Evolutionary conservation across 2,329 filamentous ascomycete species (phyloP).

Genomic region (Cyclaneusma minus): DNA sequence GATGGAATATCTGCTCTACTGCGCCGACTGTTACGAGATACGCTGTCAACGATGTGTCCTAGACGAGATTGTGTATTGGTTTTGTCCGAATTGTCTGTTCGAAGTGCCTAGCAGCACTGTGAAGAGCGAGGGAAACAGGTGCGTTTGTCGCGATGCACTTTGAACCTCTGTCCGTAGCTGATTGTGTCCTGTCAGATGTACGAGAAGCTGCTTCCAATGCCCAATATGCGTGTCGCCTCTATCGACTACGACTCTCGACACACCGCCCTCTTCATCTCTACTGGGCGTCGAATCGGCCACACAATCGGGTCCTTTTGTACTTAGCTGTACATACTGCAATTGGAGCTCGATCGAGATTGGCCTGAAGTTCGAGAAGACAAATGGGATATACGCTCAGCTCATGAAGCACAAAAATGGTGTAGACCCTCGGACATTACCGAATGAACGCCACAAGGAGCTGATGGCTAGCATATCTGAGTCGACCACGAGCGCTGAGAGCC

Average conservation of each 20-base stretch:
- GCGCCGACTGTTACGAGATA: conserved; percentile 93
- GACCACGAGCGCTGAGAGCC: conserved; percentile 8
- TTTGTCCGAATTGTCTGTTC: conserved; percentile 88
- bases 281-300: conserved; percentile 19
- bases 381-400: conserved; percentile 71
- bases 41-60: conserved; percentile 82
- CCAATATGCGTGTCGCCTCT: conserved; percentile 76
- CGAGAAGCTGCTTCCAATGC: conserved; percentile 89
- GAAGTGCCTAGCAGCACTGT: conserved; percentile 90
- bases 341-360: conserved; percentile 87
- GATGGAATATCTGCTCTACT: conserved; percentile 86
- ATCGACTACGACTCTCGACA: conserved; percentile 55
- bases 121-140: conserved; percentile 88
- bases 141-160: conserved; percentile 13
- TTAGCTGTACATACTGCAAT: conserved; percentile 80
- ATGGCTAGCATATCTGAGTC: conserved; percentile 1
- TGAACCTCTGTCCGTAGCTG: background rate
- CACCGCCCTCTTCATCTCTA: conserved; percentile 19
- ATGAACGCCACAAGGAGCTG: conserved; percentile 16
- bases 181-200: conserved; percentile 43
- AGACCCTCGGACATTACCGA: conserved; percentile 30
- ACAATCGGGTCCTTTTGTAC: conserved; percentile 49
- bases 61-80: conserved; percentile 91
- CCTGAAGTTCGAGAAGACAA: conserved; percentile 78
- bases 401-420: conserved; percentile 52